phyloP scores from a whole-genome alignment of 2,329 filamentous ascomycete species.

The Fusarium foetens region DNA sequence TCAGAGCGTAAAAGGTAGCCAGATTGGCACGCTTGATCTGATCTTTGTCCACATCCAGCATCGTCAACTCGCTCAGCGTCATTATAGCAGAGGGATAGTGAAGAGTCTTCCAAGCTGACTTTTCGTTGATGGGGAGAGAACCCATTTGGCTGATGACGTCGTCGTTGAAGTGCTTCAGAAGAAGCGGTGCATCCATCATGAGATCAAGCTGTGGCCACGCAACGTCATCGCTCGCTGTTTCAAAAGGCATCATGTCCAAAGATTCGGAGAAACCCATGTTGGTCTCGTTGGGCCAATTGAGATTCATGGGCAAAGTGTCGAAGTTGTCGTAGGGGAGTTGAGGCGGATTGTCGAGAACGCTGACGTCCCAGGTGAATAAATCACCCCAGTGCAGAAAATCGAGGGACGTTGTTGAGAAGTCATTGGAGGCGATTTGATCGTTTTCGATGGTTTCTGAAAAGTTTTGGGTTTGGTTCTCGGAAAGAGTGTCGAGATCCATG shows the following conservation, averaged over 20 bases:
- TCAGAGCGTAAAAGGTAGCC: slow-evolving; percentile 30
- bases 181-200: slow-evolving; percentile 24
- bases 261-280: slow-evolving; percentile 13
- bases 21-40: slow-evolving; percentile 36
- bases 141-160: slow-evolving; percentile 40
- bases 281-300: slow-evolving; percentile 23
- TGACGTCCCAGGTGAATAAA: slow-evolving; percentile 38
- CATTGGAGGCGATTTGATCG: background rate
- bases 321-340: slow-evolving; percentile 15
- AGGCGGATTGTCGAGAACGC: slow-evolving; percentile 30
- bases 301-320: slow-evolving; percentile 5
- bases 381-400: slow-evolving; percentile 39
- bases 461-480: slow-evolving; percentile 4
- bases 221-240: background rate
- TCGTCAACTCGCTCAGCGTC: slow-evolving; percentile 35
- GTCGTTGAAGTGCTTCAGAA: slow-evolving; percentile 37
- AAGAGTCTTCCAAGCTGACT: slow-evolving; percentile 35
- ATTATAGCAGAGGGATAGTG: slow-evolving; percentile 36
- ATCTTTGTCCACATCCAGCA: slow-evolving; percentile 22
- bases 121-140: slow-evolving; percentile 37
- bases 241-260: slow-evolving; percentile 2
- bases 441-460: slow-evolving; percentile 2
- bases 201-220: slow-evolving; percentile 36
- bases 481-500: slow-evolving; percentile 21
- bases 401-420: background rate